phyloP scores from a whole-genome alignment of 164 flowering plant species.

The Dillenia turbinata region DNA sequence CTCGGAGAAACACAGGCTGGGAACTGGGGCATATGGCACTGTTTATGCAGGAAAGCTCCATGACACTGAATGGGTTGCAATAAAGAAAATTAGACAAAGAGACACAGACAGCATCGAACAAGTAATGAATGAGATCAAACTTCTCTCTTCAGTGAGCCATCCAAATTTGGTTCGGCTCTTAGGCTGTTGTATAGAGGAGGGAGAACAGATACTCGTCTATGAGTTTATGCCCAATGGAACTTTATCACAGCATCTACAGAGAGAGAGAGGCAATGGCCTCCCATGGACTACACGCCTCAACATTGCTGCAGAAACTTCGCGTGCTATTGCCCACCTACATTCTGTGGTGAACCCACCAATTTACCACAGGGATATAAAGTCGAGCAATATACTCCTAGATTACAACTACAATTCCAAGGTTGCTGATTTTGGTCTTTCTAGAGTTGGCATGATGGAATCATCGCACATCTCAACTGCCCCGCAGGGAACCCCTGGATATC shows the following conservation, averaged over 20 bases:
- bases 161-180: conserved; percentile 69
- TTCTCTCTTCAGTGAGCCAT: conserved; percentile 66
- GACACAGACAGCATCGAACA: conserved; percentile 57
- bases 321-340: conserved; percentile 65
- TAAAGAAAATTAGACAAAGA: conserved; percentile 49
- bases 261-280: conserved; percentile 51
- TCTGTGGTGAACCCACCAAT: conserved; percentile 57
- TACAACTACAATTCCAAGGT: conserved; percentile 43
- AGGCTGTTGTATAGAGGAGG: conserved; percentile 65
- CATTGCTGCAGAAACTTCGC: conserved; percentile 57
- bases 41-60: conserved; percentile 64
- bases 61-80: conserved; percentile 52
- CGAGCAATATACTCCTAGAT: conserved; percentile 21
- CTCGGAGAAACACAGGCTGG: conserved; percentile 53
- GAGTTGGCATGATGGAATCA: conserved; percentile 47
- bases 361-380: conserved; percentile 55
- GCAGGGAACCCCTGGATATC: conserved; percentile 73
- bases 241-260: conserved; percentile 55
- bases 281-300: conserved; percentile 66
- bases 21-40: conserved; percentile 75
- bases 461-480: conserved; percentile 70
- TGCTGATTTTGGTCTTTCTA: conserved; percentile 66
- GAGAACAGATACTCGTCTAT: conserved; percentile 68
- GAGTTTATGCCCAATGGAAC: conserved; percentile 78
- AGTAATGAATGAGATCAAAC: conserved; percentile 75